Base-by-base conservation (phyloP, 75 land plant genomes). In the Adiantum capillusveneris region DNA sequence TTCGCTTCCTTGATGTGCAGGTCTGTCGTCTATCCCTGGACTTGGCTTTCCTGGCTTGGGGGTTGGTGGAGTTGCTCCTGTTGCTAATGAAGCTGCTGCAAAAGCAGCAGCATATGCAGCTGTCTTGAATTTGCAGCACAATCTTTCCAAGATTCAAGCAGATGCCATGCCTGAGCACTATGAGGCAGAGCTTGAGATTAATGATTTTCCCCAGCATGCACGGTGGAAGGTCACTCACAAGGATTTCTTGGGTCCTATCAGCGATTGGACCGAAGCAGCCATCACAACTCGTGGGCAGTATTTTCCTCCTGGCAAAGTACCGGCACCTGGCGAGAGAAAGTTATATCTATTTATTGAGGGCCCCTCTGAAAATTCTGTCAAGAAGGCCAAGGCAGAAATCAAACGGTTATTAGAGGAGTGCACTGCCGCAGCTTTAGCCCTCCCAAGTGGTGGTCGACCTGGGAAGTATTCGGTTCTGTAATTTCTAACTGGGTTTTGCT, bases 201-300 rank as follows among this genome's bases (percentile, higher is more conserved):
- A 94, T 64, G 96, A 90, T 57, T 94, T 94, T 68, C 96, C 98
- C 0, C 98, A 94, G 65, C 88, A 89, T 80, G 96, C 96, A 30
- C 78, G 98, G 20, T 94, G 98, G 96, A 89, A 82, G 65, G 88
- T 89, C 0, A 94, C 98, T 25, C 98, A 94, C 66, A 94, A 86
- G 70, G 98, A 94, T 68, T 89, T 94, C 9, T 56, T 94, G 63
- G 91, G 88, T n/a, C 98, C 97, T n/a, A 94, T 94, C 7, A 84
- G 85, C 28, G 98, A 94, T 5, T 94, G 85, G 85, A 86, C 96
- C 46, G 96, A 94, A 55, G 96, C 96, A 62, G 96, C 98, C 6
- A 90, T 94, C 48, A 94, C 98, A 13, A 94, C 98, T 0, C 75
- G 98, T 53, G 98, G 98, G 0, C 96, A 90, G 65, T 86, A 64